A percentile compares a stretch with the other conserved stretches of the same genome.
These are phyloP conservation scores for Tulasnella sp. DNA, from an alignment of 768 basidiomycete genomes.

Conservation along the genomic window DNA sequence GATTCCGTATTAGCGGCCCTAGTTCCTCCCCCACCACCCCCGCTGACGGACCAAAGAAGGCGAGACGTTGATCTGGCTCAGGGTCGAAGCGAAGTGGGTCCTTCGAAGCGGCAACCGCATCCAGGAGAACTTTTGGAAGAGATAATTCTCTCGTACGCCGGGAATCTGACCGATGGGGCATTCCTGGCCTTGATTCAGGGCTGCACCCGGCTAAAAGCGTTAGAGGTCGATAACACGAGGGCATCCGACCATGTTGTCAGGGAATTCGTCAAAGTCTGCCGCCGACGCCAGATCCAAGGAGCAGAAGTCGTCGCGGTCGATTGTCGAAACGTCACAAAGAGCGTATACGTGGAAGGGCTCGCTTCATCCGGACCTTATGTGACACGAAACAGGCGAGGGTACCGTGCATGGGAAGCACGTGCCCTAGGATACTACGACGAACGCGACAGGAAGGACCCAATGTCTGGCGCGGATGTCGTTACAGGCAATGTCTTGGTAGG, in stretches of 20 bases:
- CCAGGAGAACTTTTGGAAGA: slow-evolving; percentile 69
- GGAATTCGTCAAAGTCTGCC: slow-evolving; percentile 60
- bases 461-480: slow-evolving; percentile 15
- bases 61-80: slow-evolving; percentile 24
- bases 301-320: slow-evolving; percentile 68
- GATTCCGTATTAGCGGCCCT: slow-evolving; percentile 66
- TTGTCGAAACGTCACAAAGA: slow-evolving; percentile 66
- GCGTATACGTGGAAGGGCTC: slow-evolving; percentile 57
- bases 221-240: slow-evolving; percentile 81
- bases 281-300: slow-evolving; percentile 46
- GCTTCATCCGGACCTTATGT: slow-evolving; percentile 29
- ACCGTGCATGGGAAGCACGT: slow-evolving; percentile 69
- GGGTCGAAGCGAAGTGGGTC: neutral
- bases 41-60: slow-evolving; percentile 7
- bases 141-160: slow-evolving; percentile 63
- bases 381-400: slow-evolving; percentile 67
- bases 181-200: slow-evolving; percentile 58
- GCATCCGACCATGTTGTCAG: slow-evolving; percentile 56
- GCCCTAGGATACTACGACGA: slow-evolving; percentile 67
- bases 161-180: slow-evolving; percentile 59
- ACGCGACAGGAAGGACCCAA: slow-evolving; percentile 55
- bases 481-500: slow-evolving; percentile 46
- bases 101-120: slow-evolving; percentile 31
- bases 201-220: slow-evolving; percentile 56
- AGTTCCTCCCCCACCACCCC: slow-evolving; percentile 43